Percentiles rank a stretch among this genome's conserved stretches.
Conservation (phyloP, 768 basidiomycete genomes). For the Boletus rubroflammeus region DNA sequence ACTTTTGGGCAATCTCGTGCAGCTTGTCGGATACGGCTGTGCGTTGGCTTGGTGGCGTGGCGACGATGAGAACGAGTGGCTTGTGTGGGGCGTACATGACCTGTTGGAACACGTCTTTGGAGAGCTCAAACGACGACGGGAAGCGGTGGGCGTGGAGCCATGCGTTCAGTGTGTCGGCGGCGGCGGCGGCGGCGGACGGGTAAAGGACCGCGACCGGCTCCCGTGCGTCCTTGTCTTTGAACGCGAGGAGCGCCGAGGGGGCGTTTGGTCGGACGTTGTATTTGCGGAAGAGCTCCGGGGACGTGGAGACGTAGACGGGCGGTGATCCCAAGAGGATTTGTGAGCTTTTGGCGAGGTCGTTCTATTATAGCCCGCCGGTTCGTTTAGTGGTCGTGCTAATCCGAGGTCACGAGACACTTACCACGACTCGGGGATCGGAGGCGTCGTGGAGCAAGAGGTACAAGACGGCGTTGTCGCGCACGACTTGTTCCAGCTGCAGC, state of each 20-base stretch:
- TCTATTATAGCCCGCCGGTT: conserved; percentile 26
- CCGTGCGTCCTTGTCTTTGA: conserved; percentile 54
- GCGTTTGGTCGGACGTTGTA: conserved; percentile 36
- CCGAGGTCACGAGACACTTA: conserved; percentile 23
- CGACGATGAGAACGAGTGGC: conserved; percentile 77
- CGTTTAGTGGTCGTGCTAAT: too few relatives aligned
- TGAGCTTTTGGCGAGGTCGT: conserved; percentile 54
- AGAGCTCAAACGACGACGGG: conserved; percentile 71
- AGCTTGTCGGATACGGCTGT: conserved; percentile 46
- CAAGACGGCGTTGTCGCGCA: conserved; percentile 15
- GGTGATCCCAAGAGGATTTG: conserved; percentile 48
- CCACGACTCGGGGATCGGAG: conserved; percentile 31
- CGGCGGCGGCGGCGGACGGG: neutral
- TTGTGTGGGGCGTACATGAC: conserved; percentile 79
- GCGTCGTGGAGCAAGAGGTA: conserved; percentile 52
- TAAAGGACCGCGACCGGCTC: conserved; percentile 45
- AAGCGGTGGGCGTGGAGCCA: conserved; percentile 74
- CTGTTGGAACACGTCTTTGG: conserved; percentile 72
- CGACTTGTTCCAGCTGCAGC: conserved; percentile 1
- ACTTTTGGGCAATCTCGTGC: conserved; percentile 52
- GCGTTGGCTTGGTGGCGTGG: conserved; percentile 37
- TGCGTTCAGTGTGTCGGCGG: conserved; percentile 24
- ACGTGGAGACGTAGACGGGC: conserved; percentile 42
- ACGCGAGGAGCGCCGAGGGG: conserved; percentile 63
- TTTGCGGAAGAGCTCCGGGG: conserved; percentile 31